phyloP scores from a whole-genome alignment of 768 basidiomycete species.

The Amanita pallidorosea region DNA sequence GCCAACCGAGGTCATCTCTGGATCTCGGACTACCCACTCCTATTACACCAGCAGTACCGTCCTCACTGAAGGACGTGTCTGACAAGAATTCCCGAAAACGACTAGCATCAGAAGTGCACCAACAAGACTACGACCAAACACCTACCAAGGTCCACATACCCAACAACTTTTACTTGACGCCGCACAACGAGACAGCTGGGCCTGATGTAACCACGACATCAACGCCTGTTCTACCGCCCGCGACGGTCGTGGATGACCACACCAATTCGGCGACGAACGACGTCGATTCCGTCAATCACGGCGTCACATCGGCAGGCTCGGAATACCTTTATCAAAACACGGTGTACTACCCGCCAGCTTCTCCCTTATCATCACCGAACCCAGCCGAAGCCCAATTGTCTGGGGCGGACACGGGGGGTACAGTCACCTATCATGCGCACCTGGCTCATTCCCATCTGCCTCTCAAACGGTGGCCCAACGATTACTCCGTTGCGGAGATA shows the following conservation, averaged over 20 bases:
- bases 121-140: neutral
- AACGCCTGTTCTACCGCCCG: neutral
- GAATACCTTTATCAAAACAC: constrained; percentile 8
- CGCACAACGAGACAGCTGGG: constrained; percentile 7
- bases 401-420: neutral
- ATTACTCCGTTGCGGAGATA: constrained; percentile 61
- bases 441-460: constrained; percentile 56
- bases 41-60: constrained; percentile 6
- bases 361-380: constrained; percentile 7
- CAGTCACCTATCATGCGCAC: constrained; percentile 43
- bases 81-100: constrained; percentile 15
- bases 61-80: constrained; percentile 13
- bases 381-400: constrained; percentile 7
- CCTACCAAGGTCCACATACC: constrained; percentile 19
- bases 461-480: constrained; percentile 68
- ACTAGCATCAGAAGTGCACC: constrained; percentile 10
- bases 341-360: constrained; percentile 11
- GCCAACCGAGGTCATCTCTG: constrained; percentile 1
- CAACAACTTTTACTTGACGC: constrained; percentile 19
- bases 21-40: constrained; percentile 8
- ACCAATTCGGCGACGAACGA: neutral
- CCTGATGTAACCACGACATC: constrained; percentile 7
- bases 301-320: constrained; percentile 3
- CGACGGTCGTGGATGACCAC: neutral
- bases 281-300: neutral